Evolutionary conservation across 2,329 filamentous ascomycete genomes (phyloP).

Genomic region (Blumeria hordei): DNA sequence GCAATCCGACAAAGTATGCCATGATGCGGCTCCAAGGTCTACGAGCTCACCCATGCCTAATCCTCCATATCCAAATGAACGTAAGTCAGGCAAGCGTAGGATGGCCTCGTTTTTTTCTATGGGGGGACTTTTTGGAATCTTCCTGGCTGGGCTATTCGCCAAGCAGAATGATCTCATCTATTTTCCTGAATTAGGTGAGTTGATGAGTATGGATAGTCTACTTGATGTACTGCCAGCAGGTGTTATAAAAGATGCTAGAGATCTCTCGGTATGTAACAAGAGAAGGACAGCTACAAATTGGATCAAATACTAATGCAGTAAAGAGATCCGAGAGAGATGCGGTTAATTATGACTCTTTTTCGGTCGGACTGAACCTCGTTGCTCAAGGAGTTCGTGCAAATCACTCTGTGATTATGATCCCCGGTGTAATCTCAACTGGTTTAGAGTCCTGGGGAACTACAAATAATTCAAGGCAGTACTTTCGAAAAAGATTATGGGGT

Average conservation of each 20-base stretch:
- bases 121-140: conserved; percentile 70
- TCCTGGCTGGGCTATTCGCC: conserved; percentile 77
- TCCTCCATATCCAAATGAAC: conserved; percentile 2
- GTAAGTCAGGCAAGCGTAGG: conserved; percentile 26
- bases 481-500: conserved; percentile 84
- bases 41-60: too few species aligned
- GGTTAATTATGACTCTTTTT: conserved; percentile 81
- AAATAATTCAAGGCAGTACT: conserved; percentile 66
- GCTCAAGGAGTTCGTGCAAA: conserved; percentile 58
- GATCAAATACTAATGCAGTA: background rate
- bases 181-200: conserved; percentile 40
- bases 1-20: too few species aligned
- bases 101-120: conserved; percentile 67
- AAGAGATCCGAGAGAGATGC: conserved; percentile 69
- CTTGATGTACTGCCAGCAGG: conserved; percentile 73
- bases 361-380: conserved; percentile 63
- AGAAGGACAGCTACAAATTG: background rate
- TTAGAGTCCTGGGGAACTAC: conserved; percentile 92
- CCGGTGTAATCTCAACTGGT: conserved; percentile 90
- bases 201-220: conserved; percentile 55
- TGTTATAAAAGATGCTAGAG: conserved; percentile 63
- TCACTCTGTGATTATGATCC: conserved; percentile 90
- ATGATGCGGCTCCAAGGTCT: too few species aligned
- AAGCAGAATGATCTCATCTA: conserved; percentile 75
- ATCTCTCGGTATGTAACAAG: conserved; percentile 39